Conservation (phyloP, 2,329 filamentous ascomycete species). For the Hymenotorrendiella dingleyae region DNA sequence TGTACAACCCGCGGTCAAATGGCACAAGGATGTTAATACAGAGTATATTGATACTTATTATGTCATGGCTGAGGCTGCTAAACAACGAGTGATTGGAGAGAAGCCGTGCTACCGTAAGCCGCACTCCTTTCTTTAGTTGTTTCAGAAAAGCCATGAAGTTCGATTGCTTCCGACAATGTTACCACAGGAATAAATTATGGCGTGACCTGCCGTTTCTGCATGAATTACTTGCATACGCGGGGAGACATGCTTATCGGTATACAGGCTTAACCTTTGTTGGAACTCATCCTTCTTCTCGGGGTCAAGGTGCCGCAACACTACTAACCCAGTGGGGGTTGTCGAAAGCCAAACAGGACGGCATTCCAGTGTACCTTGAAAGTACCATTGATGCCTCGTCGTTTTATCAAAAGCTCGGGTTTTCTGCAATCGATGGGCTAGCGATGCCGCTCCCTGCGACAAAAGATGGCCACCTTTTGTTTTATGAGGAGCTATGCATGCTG, state of each 20-base stretch:
- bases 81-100: conserved; percentile 18
- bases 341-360: conserved; percentile 14
- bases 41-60: conserved; percentile 19
- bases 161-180: too few species aligned
- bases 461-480: conserved; percentile 11
- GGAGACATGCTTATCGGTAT: not conserved
- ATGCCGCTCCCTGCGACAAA: conserved; percentile 15
- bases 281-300: conserved; percentile 18
- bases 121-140: not conserved
- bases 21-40: conserved; percentile 16
- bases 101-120: conserved; percentile 25
- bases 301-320: conserved; percentile 22
- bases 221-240: not conserved
- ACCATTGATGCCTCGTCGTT: conserved; percentile 18
- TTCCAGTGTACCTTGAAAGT: conserved; percentile 26
- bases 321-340: conserved; percentile 23
- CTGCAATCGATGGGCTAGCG: conserved; percentile 19
- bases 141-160: not conserved
- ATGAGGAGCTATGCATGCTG: conserved; percentile 27
- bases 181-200: too few species aligned
- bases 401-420: conserved; percentile 21
- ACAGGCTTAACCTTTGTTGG: conserved; percentile 25
- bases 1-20: too few species aligned
- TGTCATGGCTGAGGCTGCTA: conserved; percentile 16
- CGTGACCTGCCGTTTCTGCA: not conserved